phyloP scores from a whole-genome alignment of 78 protist species.

The Anaeramoeba ignava region DNA sequence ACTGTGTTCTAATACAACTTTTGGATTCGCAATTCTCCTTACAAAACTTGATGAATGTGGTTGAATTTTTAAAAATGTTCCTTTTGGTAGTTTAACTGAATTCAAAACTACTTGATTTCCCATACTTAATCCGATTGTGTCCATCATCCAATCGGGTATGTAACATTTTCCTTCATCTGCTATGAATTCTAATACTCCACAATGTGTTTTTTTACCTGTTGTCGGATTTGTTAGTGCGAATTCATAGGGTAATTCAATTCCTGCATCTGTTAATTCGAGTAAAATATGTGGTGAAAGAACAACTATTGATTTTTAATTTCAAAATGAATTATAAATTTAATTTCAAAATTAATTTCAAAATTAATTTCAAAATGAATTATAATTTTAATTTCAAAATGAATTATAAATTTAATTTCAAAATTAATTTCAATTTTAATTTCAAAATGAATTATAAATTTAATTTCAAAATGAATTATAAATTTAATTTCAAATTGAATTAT shows the following conservation, averaged over 20 bases:
- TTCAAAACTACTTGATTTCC: background rate
- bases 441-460: too few species aligned
- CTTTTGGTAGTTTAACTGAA: background rate
- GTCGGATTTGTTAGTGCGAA: background rate
- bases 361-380: too few species aligned
- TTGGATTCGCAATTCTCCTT: background rate
- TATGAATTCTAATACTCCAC: background rate
- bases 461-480: too few species aligned
- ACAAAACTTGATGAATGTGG: background rate
- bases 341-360: too few species aligned
- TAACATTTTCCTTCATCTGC: background rate
- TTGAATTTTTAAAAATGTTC: background rate
- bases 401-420: too few species aligned
- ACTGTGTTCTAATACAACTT: background rate
- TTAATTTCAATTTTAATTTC: too few species aligned
- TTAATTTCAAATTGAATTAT: too few species aligned
- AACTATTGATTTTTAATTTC: too few species aligned
- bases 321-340: too few species aligned
- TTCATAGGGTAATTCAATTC: background rate
- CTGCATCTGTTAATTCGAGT: background rate
- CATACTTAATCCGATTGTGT: background rate
- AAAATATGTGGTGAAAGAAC: too few species aligned
- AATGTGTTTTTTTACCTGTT: background rate
- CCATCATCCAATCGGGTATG: background rate
- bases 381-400: too few species aligned